Evolutionary conservation across 1,284 basidiomycete species (phyloP).

Genomic region (Phellopilus nigrolimitatus): DNA sequence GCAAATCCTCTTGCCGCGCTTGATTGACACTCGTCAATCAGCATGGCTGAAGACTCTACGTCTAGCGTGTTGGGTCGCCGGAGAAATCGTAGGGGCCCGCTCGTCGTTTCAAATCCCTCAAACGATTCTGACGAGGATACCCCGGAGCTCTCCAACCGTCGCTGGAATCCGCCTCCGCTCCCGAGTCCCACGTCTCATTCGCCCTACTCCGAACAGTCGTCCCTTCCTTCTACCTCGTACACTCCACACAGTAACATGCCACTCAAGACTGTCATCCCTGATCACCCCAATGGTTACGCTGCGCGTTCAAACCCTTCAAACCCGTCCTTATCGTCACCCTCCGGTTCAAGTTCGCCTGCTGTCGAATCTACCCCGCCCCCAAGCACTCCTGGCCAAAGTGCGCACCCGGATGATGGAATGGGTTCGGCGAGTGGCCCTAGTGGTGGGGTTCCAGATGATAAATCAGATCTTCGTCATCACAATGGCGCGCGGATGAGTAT

Average conservation of each 20-base stretch:
- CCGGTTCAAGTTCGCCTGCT: constrained; percentile 59
- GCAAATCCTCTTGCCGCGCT: neutral
- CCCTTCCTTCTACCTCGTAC: constrained; percentile 12
- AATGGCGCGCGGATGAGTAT: constrained; percentile 9
- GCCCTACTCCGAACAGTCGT: constrained; percentile 16
- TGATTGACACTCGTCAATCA: neutral
- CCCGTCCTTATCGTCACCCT: constrained; percentile 53
- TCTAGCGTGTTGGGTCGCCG: constrained; percentile 11
- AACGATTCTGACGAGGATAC: constrained; percentile 21
- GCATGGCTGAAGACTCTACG: constrained; percentile 10
- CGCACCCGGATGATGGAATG: constrained; percentile 36
- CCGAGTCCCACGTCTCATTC: constrained; percentile 18
- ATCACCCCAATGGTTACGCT: neutral
- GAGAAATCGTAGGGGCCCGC: constrained; percentile 16
- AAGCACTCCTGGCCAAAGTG: constrained; percentile 51
- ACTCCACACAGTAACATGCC: constrained; percentile 16
- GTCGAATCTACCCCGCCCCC: constrained; percentile 58
- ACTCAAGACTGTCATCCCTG: constrained; percentile 6
- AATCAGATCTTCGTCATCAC: constrained; percentile 12
- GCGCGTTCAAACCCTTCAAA: constrained; percentile 34
- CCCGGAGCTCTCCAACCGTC: constrained; percentile 5
- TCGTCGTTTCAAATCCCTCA: constrained; percentile 21
- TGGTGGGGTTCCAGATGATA: constrained; percentile 25
- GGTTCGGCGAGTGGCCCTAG: constrained; percentile 33
- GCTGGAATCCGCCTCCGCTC: constrained; percentile 12